phyloP scores from a whole-genome alignment of 2,329 filamentous ascomycete genomes.

The Aspergillus ochraceus region DNA sequence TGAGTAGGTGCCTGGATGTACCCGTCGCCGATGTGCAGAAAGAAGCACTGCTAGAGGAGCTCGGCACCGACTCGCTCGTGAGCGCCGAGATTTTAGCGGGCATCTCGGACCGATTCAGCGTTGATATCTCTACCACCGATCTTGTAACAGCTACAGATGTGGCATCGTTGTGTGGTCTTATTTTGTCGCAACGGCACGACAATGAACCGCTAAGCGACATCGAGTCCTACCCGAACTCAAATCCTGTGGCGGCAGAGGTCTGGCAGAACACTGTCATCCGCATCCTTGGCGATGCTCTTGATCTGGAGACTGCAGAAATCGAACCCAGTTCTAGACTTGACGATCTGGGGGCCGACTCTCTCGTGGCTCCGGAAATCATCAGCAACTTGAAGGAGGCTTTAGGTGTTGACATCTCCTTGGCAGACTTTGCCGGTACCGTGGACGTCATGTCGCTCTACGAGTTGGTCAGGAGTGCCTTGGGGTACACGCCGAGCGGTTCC shows the following conservation, averaged over 20 bases:
- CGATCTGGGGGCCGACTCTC: slow-evolving; percentile 19
- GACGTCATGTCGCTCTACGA: neutral
- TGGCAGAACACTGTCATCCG: neutral
- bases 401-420: slow-evolving; percentile 1
- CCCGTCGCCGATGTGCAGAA: neutral
- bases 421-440: neutral
- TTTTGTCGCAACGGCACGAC: neutral
- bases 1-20: neutral
- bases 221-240: neutral
- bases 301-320: neutral
- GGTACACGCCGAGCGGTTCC: neutral
- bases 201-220: neutral
- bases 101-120: slow-evolving; percentile 10
- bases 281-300: neutral
- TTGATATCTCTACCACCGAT: neutral
- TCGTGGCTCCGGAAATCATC: slow-evolving; percentile 24
- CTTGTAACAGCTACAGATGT: neutral
- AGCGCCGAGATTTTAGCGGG: slow-evolving; percentile 20
- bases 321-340: neutral
- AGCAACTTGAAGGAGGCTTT: slow-evolving; percentile 16
- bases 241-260: neutral
- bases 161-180: neutral
- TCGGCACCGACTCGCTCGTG: slow-evolving; percentile 27
- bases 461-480: no score
- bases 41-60: slow-evolving; percentile 6